Percentiles rank a stretch among this genome's conserved stretches.
These are phyloP conservation scores for Haplographium delicatum DNA, from an alignment of 495 filamentous ascomycete species.

Conservation along the genomic window DNA sequence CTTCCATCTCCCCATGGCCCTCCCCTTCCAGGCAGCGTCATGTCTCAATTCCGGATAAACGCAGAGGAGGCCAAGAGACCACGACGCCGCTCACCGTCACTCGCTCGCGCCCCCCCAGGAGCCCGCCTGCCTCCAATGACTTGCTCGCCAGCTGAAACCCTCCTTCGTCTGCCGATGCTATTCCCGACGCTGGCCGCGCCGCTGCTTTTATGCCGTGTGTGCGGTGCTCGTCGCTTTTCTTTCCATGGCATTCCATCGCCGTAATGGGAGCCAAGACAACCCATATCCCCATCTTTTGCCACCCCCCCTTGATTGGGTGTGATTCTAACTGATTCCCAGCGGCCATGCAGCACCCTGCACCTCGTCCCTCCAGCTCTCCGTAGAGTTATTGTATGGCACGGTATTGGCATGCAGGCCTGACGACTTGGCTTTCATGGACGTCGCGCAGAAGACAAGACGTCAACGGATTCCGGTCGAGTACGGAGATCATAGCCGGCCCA, in stretches of 20 bases:
- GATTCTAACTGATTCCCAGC: no score
- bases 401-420: background rate
- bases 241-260: conserved; percentile 6
- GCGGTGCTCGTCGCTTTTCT: no score
- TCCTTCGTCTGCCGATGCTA: background rate
- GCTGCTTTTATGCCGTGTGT: conserved; percentile 11
- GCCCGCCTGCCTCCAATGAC: background rate
- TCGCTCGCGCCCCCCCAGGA: no score
- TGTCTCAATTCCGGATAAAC: conserved; percentile 5
- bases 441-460: no score
- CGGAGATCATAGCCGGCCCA: no score
- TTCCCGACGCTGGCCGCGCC: background rate
- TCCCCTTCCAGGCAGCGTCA: background rate
- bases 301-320: no score
- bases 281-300: background rate
- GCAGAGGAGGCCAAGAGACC: no score
- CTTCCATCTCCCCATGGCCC: background rate
- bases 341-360: no score
- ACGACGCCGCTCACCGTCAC: background rate
- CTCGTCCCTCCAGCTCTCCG: no score
- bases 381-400: no score
- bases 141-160: background rate
- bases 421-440: no score
- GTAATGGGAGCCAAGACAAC: background rate
- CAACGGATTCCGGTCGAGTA: no score